Evolutionary conservation across 2,329 filamentous ascomycete genomes (phyloP).

Genomic region (Neonectria hederae): DNA sequence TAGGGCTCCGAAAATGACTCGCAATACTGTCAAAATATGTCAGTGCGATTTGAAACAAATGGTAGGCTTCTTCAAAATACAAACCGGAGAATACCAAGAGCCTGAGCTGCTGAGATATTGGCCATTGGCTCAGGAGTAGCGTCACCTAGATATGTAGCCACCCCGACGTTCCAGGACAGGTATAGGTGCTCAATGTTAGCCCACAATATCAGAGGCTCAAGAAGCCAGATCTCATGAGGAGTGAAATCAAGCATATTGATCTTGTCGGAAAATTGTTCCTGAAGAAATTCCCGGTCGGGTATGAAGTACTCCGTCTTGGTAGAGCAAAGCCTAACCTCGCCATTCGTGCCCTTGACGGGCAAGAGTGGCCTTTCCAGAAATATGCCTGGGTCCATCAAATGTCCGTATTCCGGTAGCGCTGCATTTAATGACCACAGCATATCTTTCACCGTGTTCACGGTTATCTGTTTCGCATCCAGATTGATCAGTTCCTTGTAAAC

Average conservation of each 20-base stretch:
- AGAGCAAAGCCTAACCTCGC: conserved; percentile 25
- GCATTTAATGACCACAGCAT: conserved; percentile 31
- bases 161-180: conserved; percentile 32
- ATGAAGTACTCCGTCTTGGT: conserved; percentile 33
- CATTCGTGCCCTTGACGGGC: conserved; percentile 20
- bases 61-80: background rate
- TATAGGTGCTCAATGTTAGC: conserved; percentile 33
- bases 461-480: background rate
- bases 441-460: background rate
- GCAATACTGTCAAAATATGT: conserved; percentile 22
- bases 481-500: conserved; percentile 28
- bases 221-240: conserved; percentile 33
- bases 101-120: conserved; percentile 24
- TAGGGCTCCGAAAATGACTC: conserved; percentile 34
- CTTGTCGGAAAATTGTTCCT: conserved; percentile 22
- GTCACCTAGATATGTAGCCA: background rate
- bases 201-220: conserved; percentile 33
- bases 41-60: fast-evolving
- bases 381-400: conserved; percentile 29
- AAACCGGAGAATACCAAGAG: conserved; percentile 32
- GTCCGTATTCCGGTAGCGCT: conserved; percentile 27
- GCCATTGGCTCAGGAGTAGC: background rate
- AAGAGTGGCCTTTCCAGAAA: conserved; percentile 25
- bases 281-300: conserved; percentile 29
- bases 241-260: conserved; percentile 36